Evolutionary conservation across 2,329 filamentous ascomycete genomes (phyloP), one percentile per base, ranked within the genome.

Genomic region (Epichloe sibirici): DNA sequence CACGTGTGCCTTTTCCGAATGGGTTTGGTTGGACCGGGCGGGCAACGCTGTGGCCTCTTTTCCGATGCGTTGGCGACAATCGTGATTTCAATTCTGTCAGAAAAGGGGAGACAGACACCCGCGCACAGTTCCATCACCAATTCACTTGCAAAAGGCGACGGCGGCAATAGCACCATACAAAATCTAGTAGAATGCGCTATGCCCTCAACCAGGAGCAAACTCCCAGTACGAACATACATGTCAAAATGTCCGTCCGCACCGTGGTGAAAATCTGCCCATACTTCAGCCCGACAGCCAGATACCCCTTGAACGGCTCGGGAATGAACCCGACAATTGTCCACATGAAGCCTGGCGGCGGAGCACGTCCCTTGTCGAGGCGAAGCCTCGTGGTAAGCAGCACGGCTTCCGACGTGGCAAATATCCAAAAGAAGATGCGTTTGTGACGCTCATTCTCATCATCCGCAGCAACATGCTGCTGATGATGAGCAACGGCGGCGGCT

Each of bases 361-460:
- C 64, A 40, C 71, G 66, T 25, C 77, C 77, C 59, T 79, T 80
- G 60, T 89, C 85, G 49, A 88, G 63, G 59, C 89, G 81, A 64
- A 85, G 87, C 25, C 86, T 74, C 34, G 79, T 82, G 1, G 81
- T 85, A 57, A 91, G 79, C 57, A 91, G 71, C 51, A 88, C 65
- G 11, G 88, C 75, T 70, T 93, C 86, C 35, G 81, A 83, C 0
- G 86, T 88, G 5, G 86, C 83, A 64, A 91, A 93, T n/a, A 86
- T 76, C 72, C 83, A 88, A 67, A 91, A 90, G 68, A 90, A 84
- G 23, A 69, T 49, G 46, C 56, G 61, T 57, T 63, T 66, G 44
- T 62, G 65, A 48, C 59, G 64, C 53, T 68, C 65, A 23, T 63
- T 55, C 42, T 65, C 64, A 12, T 62, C 57, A 45, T 62, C 64